These are phyloP conservation scores for Corrigiola litoralis DNA, from an alignment of 179 eudicot species.

Conservation along the genomic window DNA sequence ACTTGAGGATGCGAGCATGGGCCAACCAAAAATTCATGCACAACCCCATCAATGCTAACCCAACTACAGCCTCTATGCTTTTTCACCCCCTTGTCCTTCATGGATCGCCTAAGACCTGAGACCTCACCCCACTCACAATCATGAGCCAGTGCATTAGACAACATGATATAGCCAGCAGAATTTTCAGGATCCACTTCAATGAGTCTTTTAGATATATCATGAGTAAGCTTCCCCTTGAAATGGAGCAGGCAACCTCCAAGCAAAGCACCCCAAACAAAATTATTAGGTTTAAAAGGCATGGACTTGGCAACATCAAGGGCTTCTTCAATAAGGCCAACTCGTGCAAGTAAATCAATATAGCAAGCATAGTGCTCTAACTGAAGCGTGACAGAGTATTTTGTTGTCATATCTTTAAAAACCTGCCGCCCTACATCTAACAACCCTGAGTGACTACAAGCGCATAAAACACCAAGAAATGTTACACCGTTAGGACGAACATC, in stretches of 20 bases:
- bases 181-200: constrained; percentile 57
- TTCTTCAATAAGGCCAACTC: constrained; percentile 67
- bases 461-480: constrained; percentile 56
- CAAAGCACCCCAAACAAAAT: constrained; percentile 74
- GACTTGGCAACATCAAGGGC: constrained; percentile 53
- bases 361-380: constrained; percentile 74
- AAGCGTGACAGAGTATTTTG: constrained; percentile 28
- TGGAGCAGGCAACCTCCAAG: constrained; percentile 77
- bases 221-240: constrained; percentile 48
- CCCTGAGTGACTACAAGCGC: constrained; percentile 81
- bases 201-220: constrained; percentile 49
- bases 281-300: constrained; percentile 77
- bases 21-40: constrained; percentile 52
- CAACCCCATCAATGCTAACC: constrained; percentile 50
- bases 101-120: constrained; percentile 48
- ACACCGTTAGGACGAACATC: constrained; percentile 45
- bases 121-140: constrained; percentile 57
- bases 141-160: constrained; percentile 67
- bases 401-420: constrained; percentile 49
- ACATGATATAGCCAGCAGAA: constrained; percentile 73
- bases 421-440: constrained; percentile 54
- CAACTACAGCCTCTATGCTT: constrained; percentile 72
- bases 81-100: constrained; percentile 59
- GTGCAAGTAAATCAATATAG: constrained; percentile 70
- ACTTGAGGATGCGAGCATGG: constrained; percentile 30